Evolutionary conservation across 2,329 filamentous ascomycete genomes (phyloP).

Genomic region (Cladosporium cucumerinum): DNA sequence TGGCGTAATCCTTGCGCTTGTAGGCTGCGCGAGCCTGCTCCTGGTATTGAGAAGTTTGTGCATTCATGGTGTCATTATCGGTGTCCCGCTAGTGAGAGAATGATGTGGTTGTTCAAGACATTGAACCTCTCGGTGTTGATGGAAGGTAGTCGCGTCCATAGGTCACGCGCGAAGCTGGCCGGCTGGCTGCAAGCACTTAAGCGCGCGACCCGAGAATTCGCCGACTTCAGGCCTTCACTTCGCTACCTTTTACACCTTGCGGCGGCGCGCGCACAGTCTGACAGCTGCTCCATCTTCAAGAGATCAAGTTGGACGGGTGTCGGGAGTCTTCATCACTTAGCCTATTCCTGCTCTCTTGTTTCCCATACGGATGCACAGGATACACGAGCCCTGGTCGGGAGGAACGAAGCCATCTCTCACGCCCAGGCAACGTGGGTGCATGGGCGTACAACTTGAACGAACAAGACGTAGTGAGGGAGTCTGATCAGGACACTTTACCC

Average conservation of each 20-base stretch:
- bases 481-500: no score
- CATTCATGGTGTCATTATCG: slow-evolving; percentile 3
- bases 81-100: not conserved
- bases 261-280: no score
- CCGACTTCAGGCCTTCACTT: not conserved
- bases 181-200: not conserved
- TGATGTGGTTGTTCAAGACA: not conserved
- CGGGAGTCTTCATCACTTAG: not conserved
- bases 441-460: no score
- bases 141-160: not conserved
- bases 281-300: not conserved
- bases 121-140: not conserved
- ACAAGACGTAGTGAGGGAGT: no score
- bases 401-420: not conserved
- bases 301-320: no score
- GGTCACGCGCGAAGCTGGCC: not conserved
- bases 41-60: slow-evolving; percentile 26
- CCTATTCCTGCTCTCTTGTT: not conserved
- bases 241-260: not conserved
- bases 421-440: no score
- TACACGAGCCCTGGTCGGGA: not conserved
- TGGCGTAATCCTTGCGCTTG: slow-evolving; percentile 41
- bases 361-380: not conserved
- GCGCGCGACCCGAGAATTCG: not conserved
- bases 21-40: slow-evolving; percentile 44